Evolutionary conservation across 108 stramenopile species (phyloP).

Genomic region (Cyclotella sp.): DNA sequence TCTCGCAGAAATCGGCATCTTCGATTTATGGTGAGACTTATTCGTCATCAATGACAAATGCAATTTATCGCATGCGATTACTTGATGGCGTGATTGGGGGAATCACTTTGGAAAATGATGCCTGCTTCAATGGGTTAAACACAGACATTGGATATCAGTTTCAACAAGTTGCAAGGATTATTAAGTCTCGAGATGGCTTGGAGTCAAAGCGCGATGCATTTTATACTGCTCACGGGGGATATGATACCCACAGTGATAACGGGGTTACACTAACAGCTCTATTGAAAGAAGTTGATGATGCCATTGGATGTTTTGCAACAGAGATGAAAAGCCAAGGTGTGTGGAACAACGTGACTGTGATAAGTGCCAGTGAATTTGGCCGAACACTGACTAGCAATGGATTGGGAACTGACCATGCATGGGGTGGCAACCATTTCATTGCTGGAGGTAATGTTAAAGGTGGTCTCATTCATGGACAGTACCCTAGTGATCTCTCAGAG

Average conservation of each 20-base stretch:
- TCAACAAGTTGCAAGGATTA: slow-evolving; percentile 29
- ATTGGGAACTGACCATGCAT: slow-evolving; percentile 54
- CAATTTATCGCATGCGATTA: slow-evolving; percentile 21
- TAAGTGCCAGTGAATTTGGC: slow-evolving; percentile 37
- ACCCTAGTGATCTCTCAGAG: slow-evolving; percentile 51
- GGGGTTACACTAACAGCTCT: slow-evolving; percentile 9
- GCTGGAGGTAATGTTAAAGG: slow-evolving; percentile 60
- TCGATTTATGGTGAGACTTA: slow-evolving; percentile 47
- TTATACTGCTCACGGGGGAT: slow-evolving; percentile 37
- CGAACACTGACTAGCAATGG: slow-evolving; percentile 52
- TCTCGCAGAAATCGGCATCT: slow-evolving; percentile 5
- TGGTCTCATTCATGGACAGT: slow-evolving; percentile 57
- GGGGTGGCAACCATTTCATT: slow-evolving; percentile 40
- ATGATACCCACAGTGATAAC: slow-evolving; percentile 44
- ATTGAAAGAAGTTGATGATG: slow-evolving; percentile 36
- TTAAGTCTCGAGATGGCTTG: slow-evolving; percentile 15
- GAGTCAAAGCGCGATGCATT: slow-evolving; percentile 43
- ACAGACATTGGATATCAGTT: slow-evolving; percentile 35
- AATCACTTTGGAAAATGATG: slow-evolving; percentile 4
- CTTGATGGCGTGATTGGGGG: slow-evolving; percentile 24
- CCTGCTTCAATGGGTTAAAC: slow-evolving; percentile 14
- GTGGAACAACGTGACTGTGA: slow-evolving; percentile 37
- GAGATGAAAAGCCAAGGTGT: slow-evolving; percentile 45
- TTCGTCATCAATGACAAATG: slow-evolving; percentile 21
- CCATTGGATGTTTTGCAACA: slow-evolving; percentile 36